Percentiles rank a stretch among this genome's conserved stretches.
Conservation (phyloP, 2,329 filamentous ascomycete genomes). For the Thelonectria discophora region DNA sequence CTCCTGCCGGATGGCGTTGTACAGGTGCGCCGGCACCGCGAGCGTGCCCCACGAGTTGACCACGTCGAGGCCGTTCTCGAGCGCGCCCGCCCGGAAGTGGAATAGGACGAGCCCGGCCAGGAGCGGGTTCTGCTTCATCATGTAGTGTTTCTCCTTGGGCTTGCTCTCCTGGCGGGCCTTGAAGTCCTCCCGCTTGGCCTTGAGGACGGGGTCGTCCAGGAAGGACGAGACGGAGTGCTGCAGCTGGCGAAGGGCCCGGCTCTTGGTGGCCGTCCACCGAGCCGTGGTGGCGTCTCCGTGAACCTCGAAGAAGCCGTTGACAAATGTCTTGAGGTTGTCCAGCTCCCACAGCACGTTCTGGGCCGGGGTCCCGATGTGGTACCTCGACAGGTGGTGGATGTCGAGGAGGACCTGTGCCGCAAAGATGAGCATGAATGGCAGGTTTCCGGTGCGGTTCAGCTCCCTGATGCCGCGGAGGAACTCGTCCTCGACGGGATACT, state of each 20-base stretch:
- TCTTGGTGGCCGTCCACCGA: not conserved
- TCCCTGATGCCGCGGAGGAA: constrained; percentile 44
- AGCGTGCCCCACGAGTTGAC: constrained; percentile 52
- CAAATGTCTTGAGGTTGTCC: not conserved
- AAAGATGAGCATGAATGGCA: constrained; percentile 51
- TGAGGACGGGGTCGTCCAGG: constrained; percentile 15
- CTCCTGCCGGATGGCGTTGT: constrained; percentile 50
- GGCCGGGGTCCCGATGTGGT: constrained; percentile 17
- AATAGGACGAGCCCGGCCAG: constrained; percentile 52
- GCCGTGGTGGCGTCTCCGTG: not conserved
- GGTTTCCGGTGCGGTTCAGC: constrained; percentile 40
- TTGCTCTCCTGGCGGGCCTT: not conserved
- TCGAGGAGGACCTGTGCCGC: constrained; percentile 54
- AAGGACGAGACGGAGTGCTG: constrained; percentile 37
- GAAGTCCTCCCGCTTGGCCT: constrained; percentile 2
- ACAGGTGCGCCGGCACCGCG: constrained; percentile 50
- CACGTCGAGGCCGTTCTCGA: constrained; percentile 46
- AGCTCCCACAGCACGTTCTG: constrained; percentile 26
- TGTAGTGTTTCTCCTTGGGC: constrained; percentile 36
- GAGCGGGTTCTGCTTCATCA: constrained; percentile 49
- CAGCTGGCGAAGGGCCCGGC: not conserved
- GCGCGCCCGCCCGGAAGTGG: constrained; percentile 44
- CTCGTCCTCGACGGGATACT: constrained; percentile 48
- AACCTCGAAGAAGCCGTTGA: constrained; percentile 4
- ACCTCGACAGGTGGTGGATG: constrained; percentile 47